Evolutionary conservation across 2,329 filamentous ascomycete species (phyloP), one percentile per base, ranked within the genome.

Genomic region (Cladosporium phlei): DNA sequence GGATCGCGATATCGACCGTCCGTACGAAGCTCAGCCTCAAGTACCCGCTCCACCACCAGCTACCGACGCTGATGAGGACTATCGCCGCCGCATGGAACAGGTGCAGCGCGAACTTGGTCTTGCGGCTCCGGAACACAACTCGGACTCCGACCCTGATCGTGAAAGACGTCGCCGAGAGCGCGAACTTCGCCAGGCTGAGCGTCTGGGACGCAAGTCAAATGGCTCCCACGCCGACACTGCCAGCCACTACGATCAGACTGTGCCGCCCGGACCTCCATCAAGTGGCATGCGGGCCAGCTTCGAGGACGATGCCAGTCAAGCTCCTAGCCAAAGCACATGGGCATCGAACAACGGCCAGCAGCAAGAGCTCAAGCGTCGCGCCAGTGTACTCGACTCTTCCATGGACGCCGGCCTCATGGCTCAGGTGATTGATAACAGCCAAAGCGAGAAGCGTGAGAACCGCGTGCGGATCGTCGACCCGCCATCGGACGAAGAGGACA

Each of bases 381-480:
- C 57, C 3, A 62, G 59, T 50, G 59, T 65, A 24, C 56, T 65
- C 5, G 62, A 65, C 30, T 59, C 58, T 8, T 62, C 62, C 53
- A 51, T 49, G 11, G 25, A 35, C 19, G 46, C 56, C 11, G 58
- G 58, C 44, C 52, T 57, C 5, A 44, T 32, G 39, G 55, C 54
- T 12, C 57, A 61, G 47, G 64, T 62, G 50, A 65, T 63, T 40
- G 61, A 63, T 52, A 66, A 63, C 48, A 58, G 52, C 34, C 49
- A 52, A 32, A 60, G 56, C 47, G 61, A 64, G 25, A 55, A 53
- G 48, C 56, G 61, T 3, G 61, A 67, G 46, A 62, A 61, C 34
- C 69, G 69, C 27, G 71, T 76, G 4, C 68, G 70, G 29, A 75
- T 93, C 3, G 85, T 93, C 14, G 84, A 86, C 4, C 87, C 86